Evolutionary conservation across 148 eudicot species (phyloP), one percentile per base, ranked within the genome.

Genomic region (Chenopodium quinoa): DNA sequence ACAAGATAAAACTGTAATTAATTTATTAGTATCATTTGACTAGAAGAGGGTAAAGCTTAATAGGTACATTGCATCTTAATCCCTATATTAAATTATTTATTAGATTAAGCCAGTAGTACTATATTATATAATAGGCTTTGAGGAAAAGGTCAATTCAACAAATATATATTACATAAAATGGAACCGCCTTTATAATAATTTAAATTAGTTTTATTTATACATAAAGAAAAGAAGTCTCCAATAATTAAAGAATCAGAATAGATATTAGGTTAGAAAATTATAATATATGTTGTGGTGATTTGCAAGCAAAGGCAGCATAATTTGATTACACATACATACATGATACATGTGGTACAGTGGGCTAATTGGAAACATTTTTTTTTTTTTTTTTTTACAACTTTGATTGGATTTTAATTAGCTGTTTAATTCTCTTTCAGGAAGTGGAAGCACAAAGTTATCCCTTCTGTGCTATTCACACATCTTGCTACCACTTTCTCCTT

Each of bases 371-470:
- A 63, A 34, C 65, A 75, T 12, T 31, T 76, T 40, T 3, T 31
- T 76, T 76, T 40, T 3, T 31, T 76, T 31, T 31, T 31, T 31
- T 31, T 31, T 65, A 60, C 52, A 29, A 76, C 64, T 80, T 79
- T 80, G 37, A 80, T 80, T 80, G 78, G 79, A 83, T 73, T 50
- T 27, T 20, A 78, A 81, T 81, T 81, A 85, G 87, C 87, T 85
- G 82, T 77, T 73, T 32, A 3, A 75, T 63, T 70, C 76, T 62
- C 40, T 32, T 66, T 48, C 31, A 65, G 40, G 75, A 77, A 77
- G 81, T 84, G 84, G 84, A 81, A 52, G 79, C 76, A 40, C 87
- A 73, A 84, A 84, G 78, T 84, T 72, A 81, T 77, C 74, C 81
- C 77, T 84, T 81, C 73, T 80, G 29, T 80, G 73, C 37, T 76